phyloP scores from a whole-genome alignment of 1,284 basidiomycete species.

The Xanthoconium separans region DNA sequence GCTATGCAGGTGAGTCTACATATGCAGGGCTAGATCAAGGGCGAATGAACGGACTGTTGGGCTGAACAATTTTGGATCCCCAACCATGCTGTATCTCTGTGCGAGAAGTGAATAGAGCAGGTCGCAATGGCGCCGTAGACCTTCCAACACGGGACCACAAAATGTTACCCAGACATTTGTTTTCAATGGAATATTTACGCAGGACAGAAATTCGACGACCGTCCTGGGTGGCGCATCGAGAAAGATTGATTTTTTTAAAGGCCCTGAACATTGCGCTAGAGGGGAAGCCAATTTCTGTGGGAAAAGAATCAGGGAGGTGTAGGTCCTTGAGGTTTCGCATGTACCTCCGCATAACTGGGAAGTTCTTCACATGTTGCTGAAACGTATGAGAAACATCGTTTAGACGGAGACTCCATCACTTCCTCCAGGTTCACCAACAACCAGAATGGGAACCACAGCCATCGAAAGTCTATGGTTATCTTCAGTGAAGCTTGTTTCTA shows the following conservation, averaged over 20 bases:
- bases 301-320: constrained; percentile 12
- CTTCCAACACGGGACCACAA: too few relatives aligned
- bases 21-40: accelerated
- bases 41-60: too few relatives aligned
- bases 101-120: too few relatives aligned
- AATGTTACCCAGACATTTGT: background rate
- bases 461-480: constrained; percentile 2
- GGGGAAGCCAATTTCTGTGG: background rate
- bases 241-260: background rate
- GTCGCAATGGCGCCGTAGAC: too few relatives aligned
- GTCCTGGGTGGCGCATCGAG: background rate
- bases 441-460: too few relatives aligned
- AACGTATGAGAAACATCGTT: constrained; percentile 10
- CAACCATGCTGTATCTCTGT: too few relatives aligned
- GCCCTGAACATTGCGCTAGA: background rate
- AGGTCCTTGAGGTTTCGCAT: constrained; percentile 31
- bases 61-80: too few relatives aligned
- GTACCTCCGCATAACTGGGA: constrained; percentile 23
- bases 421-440: constrained; percentile 3
- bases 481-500: constrained; percentile 32
- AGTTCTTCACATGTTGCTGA: constrained; percentile 7
- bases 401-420: constrained; percentile 21
- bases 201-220: background rate
- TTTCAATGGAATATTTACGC: background rate
- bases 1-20: too few relatives aligned